Evolutionary conservation across 108 stramenopile genomes (phyloP), one percentile per base, ranked within the genome.

Genomic region (Fragilaria crotonensis): DNA sequence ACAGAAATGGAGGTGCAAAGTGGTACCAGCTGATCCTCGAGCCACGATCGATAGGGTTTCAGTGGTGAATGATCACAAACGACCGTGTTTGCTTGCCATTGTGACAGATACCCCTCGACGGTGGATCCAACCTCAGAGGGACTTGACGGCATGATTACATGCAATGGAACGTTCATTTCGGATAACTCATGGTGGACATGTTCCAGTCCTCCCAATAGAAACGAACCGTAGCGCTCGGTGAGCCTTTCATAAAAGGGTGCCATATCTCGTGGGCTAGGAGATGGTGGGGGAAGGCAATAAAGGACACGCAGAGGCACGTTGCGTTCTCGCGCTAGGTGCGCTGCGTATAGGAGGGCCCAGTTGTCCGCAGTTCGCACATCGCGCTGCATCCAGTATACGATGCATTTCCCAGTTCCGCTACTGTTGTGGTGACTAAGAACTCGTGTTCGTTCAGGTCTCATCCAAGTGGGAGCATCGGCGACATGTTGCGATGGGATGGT

Each of bases 301-400:
- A 90, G 68, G 11, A 97, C 94, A 9, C 70, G 57, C 25, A 97
- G 59, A 0, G 94, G 83, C 27, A 85, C 52, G 3, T 72, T 28
- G 4, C 59, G 33, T 29, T 61, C 60, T 20, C 70, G 50, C 0
- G 97, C 97, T 9, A 86, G 33, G 54, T 68, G 62, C 25, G 68
- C 51, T 17, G 97, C 97, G 41, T 80, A 81, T 0, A 96, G 72
- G 41, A 99, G 62, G 1, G 97, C 97, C 86, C 90, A 96, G 71
- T 99, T 99, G 68, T 99, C 97, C 2, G 70, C 68, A 0, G 85
- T 82, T 4, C 99, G 86, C 63, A 97, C 74, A 60, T 99, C 99
- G 1, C 99, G 76, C 33, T 66, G 71, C 99, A 99, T 99, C 99
- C 99, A 99, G 69, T 96, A 97, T 27, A 97, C 63, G 5, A 99